Base-by-base conservation (phyloP, 345 rosid genomes). In the Theobroma cacao region DNA sequence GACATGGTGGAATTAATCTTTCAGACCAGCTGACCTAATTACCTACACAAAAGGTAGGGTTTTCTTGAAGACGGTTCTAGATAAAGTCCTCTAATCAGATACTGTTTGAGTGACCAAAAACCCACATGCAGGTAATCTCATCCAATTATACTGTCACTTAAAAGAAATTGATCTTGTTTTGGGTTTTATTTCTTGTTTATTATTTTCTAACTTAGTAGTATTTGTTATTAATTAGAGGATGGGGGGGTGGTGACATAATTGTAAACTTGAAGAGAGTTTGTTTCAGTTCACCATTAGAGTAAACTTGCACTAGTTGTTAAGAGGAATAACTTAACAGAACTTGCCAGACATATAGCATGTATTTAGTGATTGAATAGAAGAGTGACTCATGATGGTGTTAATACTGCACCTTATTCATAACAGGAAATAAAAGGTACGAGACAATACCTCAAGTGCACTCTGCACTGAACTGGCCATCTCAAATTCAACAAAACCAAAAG, bases 401-500 rank as follows among this genome's bases (percentile, higher is more conserved):
- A 65, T 18, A n/a, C 18, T 1, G 31, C 59, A 53, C 43, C 59
- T 22, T 71, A 72, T 40, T 50, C 66, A 38, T 18, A 78, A 47
- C 34, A 79, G 10, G 66, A 66, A 18, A 45, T 26, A 80, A 53
- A 73, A 47, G 50, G 43, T 30, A 75, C 18, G 41, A 69, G 74
- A 50, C 33, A 36, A 45, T 91, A 91, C 94, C 94, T 86, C 84
- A 53, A 91, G 81, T 61, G 94, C 94, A 81, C 81, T 82, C 28
- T 74, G 88, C 89, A 88, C 82, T 53, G 94, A 85, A 75, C 75
- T 79, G 12, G 77, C 75, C 7, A 65, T 78, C 83, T 88, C 91
- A 77, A 91, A 91, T 78, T 90, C 96, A 53, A 91, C 92, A 82
- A 90, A 91, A 33, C 96, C 94, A 85, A 90, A 91, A 82, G 92